Evolutionary conservation across 2,329 filamentous ascomycete genomes (phyloP).

Genomic region (Bipolaris gigantea): DNA sequence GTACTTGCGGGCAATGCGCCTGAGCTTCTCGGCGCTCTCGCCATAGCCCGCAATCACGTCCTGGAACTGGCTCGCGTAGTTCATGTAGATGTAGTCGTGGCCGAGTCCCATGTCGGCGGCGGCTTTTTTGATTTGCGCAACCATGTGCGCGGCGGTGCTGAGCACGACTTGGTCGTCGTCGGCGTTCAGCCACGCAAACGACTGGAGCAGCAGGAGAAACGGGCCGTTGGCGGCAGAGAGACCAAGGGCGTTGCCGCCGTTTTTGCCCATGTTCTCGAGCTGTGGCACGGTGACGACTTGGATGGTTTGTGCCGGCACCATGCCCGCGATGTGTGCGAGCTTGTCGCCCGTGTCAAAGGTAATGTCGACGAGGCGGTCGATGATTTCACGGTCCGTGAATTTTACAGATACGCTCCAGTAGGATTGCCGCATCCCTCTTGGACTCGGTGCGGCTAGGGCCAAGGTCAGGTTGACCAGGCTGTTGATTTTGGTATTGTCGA

Average conservation of each 20-base stretch:
- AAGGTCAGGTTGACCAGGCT: slow-evolving; percentile 21
- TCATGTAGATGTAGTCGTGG: slow-evolving; percentile 44
- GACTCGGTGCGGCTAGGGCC: slow-evolving; percentile 12
- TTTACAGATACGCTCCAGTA: slow-evolving; percentile 28
- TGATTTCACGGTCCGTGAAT: slow-evolving; percentile 12
- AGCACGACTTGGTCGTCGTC: slow-evolving; percentile 22
- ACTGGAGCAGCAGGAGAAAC: slow-evolving; percentile 14
- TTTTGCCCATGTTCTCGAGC: slow-evolving; percentile 21
- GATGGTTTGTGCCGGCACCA: slow-evolving; percentile 20
- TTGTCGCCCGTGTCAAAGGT: slow-evolving; percentile 14
- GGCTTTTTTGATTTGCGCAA: slow-evolving; percentile 13
- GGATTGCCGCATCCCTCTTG: slow-evolving; percentile 16
- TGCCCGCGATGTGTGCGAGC: background rate
- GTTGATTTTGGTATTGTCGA: slow-evolving; percentile 19
- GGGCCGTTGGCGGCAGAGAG: slow-evolving; percentile 14
- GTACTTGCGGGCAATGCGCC: slow-evolving; percentile 7
- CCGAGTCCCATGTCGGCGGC: slow-evolving; percentile 8
- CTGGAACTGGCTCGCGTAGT: slow-evolving; percentile 50
- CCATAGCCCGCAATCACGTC: slow-evolving; percentile 49
- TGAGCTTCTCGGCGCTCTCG: slow-evolving; percentile 18
- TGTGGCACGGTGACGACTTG: slow-evolving; percentile 23
- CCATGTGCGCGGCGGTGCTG: slow-evolving; percentile 12
- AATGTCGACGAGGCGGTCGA: slow-evolving; percentile 12
- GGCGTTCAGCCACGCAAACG: slow-evolving; percentile 14
- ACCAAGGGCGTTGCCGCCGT: slow-evolving; percentile 29